Evolutionary conservation across 139 green algal genomes (phyloP), one percentile per base, ranked within the genome.

Genomic region (Penium margaritaceum): DNA sequence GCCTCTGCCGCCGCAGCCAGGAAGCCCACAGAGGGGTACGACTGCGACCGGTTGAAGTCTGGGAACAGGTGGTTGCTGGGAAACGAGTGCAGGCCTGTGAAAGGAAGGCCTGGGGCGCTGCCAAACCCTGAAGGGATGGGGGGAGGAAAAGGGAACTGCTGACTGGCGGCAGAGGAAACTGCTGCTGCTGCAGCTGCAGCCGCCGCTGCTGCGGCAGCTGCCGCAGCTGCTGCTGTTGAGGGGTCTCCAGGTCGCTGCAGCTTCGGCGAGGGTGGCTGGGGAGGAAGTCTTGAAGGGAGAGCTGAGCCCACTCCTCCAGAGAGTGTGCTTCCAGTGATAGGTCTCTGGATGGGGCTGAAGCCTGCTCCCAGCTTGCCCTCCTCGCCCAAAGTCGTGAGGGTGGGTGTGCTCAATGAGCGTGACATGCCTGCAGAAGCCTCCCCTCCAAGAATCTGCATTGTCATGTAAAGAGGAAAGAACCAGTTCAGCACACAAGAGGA

Each of bases 121-220:
- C n/a, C n/a, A n/a, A n/a, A n/a, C n/a, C n/a, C n/a, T n/a, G 46
- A 57, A 57, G 4, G 46, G 46, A 60, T 60, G 51, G 15, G 51
- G 24, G 51, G 51, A 60, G 14, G 51, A 60, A 6, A 24, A 9
- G 51, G 51, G 51, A 60, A 24, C 51, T 60, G 51, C 6, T 60
- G n/a, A 60, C 51, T n/a, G 51, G 21, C 51, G 51, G 51, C 24
- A 60, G 15, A 60, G 51, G 51, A 60, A 60, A 24, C 51, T n/a
- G 24, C 51, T 60, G 51, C 29, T 60, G 51, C 1, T 33, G 51
- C 51, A 24, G 24, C 24, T 60, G 51, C 5, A n/a, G n/a, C n/a
- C n/a, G n/a, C n/a, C n/a, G n/a, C n/a, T n/a, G n/a, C n/a, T n/a
- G n/a, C n/a, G n/a, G n/a, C n/a, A n/a, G n/a, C n/a, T n/a, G n/a